Evolutionary conservation across 1,284 basidiomycete genomes (phyloP).

Genomic region (Stygiomarasmius scandens): DNA sequence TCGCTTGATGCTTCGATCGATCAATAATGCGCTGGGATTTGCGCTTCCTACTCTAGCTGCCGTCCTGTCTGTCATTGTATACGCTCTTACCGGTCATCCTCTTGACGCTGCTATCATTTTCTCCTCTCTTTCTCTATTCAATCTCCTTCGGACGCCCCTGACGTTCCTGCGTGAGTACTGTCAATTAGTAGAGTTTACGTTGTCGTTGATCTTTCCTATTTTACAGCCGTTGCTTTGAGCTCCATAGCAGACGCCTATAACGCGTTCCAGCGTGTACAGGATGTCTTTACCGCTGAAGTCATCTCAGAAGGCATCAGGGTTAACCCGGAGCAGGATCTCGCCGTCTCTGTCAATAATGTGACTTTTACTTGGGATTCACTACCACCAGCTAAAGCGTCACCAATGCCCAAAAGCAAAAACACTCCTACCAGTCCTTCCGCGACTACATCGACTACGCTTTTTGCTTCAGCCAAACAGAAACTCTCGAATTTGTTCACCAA

Average conservation of each 20-base stretch:
- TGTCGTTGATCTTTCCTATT: slow-evolving; percentile 73
- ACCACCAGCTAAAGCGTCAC: slow-evolving; percentile 27
- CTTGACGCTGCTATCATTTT: slow-evolving; percentile 62
- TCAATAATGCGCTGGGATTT: slow-evolving; percentile 9
- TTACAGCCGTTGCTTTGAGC: slow-evolving; percentile 63
- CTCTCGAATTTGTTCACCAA: background rate
- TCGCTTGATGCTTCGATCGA: slow-evolving; percentile 6
- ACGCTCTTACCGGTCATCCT: slow-evolving; percentile 45
- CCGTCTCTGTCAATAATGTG: slow-evolving; percentile 55
- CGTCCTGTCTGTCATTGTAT: slow-evolving; percentile 65
- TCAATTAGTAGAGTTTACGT: slow-evolving; percentile 35
- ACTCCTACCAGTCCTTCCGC: background rate
- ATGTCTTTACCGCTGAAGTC: slow-evolving; percentile 64
- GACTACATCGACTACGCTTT: background rate
- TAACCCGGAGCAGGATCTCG: slow-evolving; percentile 48
- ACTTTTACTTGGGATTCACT: slow-evolving; percentile 66
- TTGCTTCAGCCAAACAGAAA: background rate
- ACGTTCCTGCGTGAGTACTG: background rate
- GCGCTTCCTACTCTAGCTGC: slow-evolving; percentile 57
- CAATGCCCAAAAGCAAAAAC: slow-evolving; percentile 16
- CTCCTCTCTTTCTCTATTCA: slow-evolving; percentile 62
- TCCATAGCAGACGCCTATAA: slow-evolving; percentile 67
- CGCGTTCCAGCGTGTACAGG: slow-evolving; percentile 55
- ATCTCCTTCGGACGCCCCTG: slow-evolving; percentile 34
- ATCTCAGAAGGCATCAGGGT: slow-evolving; percentile 46